Evolutionary conservation across 2,329 filamentous ascomycete species (phyloP).

Genomic region (Thelonectria blattea): DNA sequence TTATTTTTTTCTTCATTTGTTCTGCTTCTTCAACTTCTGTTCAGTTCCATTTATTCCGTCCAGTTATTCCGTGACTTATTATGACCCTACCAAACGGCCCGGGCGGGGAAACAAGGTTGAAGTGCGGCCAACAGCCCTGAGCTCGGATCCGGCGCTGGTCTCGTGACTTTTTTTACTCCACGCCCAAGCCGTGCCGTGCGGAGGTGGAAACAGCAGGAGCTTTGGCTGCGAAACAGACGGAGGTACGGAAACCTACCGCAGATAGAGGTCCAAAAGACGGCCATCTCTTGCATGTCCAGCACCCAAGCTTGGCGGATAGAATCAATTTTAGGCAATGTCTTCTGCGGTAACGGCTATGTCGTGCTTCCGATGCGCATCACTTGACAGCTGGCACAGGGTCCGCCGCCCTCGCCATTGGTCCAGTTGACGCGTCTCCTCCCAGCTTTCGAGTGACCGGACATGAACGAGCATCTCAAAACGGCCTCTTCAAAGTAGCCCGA

Average conservation of each 20-base stretch:
- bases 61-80: too few relatives aligned
- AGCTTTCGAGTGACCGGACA: background rate
- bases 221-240: background rate
- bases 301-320: background rate
- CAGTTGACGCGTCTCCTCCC: background rate
- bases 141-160: conserved; percentile 10
- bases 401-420: conserved; percentile 16
- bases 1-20: background rate
- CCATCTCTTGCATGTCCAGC: background rate
- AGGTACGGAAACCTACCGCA: too few relatives aligned
- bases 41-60: too few relatives aligned
- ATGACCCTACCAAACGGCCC: too few relatives aligned
- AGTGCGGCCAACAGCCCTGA: background rate
- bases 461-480: too few relatives aligned
- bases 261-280: background rate
- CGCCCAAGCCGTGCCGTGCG: too few relatives aligned
- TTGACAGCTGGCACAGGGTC: conserved; percentile 1
- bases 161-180: conserved; percentile 11
- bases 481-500: background rate
- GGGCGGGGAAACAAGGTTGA: background rate
- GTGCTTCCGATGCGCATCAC: background rate
- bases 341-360: background rate
- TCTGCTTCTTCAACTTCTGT: too few relatives aligned
- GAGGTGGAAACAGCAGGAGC: background rate
- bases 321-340: background rate